Evolutionary conservation across 352 stramenopile species (phyloP).

Genomic region (Phytophthora palmivora): DNA sequence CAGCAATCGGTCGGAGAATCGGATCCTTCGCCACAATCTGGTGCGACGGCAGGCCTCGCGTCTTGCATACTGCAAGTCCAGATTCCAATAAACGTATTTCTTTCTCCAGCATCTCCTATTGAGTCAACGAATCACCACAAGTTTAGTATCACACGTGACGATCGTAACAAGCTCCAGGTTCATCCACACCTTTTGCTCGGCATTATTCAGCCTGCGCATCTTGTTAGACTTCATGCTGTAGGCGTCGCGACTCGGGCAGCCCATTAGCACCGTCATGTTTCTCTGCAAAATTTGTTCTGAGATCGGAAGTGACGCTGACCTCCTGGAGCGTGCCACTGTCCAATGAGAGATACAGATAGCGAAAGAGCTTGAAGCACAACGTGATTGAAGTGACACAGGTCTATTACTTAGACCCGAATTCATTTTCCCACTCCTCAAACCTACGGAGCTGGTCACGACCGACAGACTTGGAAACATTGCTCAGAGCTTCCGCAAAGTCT

Average conservation of each 20-base stretch:
- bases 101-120: conserved; percentile 16
- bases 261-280: not conserved
- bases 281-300: conserved; percentile 7
- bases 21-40: conserved; percentile 17
- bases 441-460: conserved; percentile 76
- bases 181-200: conserved; percentile 15
- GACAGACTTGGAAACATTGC: conserved; percentile 88
- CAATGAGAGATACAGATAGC: conserved; percentile 17
- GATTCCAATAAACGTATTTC: conserved; percentile 31
- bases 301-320: not conserved
- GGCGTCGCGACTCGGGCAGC: not conserved
- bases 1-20: conserved; percentile 16
- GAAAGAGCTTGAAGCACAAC: too few species aligned
- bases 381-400: not conserved
- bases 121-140: not conserved
- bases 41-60: conserved; percentile 10
- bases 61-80: conserved; percentile 19
- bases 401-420: conserved; percentile 84
- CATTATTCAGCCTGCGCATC: conserved; percentile 18
- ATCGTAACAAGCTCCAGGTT: not conserved
- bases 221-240: conserved; percentile 6
- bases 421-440: conserved; percentile 80
- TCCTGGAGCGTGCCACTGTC: conserved; percentile 14
- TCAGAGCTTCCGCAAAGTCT: conserved; percentile 71
- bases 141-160: not conserved